phyloP scores from a whole-genome alignment of 108 stramenopile species.

The Stephanodiscus minutulus region DNA sequence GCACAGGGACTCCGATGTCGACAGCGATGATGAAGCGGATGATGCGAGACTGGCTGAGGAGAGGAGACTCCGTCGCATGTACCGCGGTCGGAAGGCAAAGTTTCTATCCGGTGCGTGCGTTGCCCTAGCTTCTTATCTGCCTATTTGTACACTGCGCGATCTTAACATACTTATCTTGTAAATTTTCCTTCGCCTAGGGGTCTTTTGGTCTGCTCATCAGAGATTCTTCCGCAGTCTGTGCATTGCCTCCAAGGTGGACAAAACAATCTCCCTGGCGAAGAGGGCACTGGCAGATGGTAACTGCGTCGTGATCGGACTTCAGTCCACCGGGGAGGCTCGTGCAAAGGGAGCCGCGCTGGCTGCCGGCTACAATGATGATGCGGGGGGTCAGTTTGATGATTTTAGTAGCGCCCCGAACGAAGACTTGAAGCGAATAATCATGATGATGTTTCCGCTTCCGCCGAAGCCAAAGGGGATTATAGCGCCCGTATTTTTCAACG shows the following conservation, averaged over 20 bases:
- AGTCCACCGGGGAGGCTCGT: slow-evolving; percentile 69
- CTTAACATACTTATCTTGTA: too few relatives aligned
- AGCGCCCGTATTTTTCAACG: slow-evolving; percentile 38
- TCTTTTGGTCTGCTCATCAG: slow-evolving; percentile 77
- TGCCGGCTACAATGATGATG: slow-evolving; percentile 31
- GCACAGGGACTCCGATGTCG: slow-evolving; percentile 17
- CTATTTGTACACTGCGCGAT: too few relatives aligned
- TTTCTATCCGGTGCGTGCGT: too few relatives aligned
- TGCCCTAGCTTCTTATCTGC: too few relatives aligned
- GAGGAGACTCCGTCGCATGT: slow-evolving; percentile 32
- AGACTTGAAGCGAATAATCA: slow-evolving; percentile 35
- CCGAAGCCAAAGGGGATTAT: slow-evolving; percentile 34
- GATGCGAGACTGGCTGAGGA: slow-evolving; percentile 21
- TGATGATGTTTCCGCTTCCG: slow-evolving; percentile 41
- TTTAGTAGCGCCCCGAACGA: slow-evolving; percentile 47
- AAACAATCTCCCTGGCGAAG: slow-evolving; percentile 52
- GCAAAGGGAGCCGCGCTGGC: slow-evolving; percentile 38
- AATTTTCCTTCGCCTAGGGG: too few relatives aligned
- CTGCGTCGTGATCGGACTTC: slow-evolving; percentile 73
- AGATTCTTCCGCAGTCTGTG: slow-evolving; percentile 69
- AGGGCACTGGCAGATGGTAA: slow-evolving; percentile 54
- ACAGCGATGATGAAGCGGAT: slow-evolving; percentile 26
- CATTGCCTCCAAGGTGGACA: slow-evolving; percentile 70
- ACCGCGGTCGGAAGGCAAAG: slow-evolving; percentile 7
- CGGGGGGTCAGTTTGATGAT: slow-evolving; percentile 25